Conservation (phyloP, 805 yeast genomes). For the Barnettozyma populi region DNA sequence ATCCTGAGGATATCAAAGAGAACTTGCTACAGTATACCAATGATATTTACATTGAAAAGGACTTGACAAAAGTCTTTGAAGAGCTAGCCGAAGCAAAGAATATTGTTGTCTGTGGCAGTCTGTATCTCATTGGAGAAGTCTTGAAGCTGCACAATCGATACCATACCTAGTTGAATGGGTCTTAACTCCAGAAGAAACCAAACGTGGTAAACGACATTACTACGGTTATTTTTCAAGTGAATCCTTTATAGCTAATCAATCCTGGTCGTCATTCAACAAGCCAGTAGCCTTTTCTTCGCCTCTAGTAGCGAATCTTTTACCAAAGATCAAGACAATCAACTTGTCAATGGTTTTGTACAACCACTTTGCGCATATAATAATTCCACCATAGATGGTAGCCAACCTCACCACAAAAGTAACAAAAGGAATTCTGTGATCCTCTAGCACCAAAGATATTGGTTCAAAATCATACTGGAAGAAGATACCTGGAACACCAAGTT, state of each 20-base stretch:
- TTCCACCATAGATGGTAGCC: slow-evolving; percentile 79
- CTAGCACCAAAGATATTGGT: slow-evolving; percentile 65
- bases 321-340: slow-evolving; percentile 44
- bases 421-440: slow-evolving; percentile 72
- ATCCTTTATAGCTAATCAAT: background rate
- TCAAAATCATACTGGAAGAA: slow-evolving; percentile 84
- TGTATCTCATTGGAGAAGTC: slow-evolving; percentile 60
- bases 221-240: too few species aligned
- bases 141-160: slow-evolving; percentile 31
- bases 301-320: slow-evolving; percentile 42
- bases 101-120: slow-evolving; percentile 62
- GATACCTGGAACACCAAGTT: slow-evolving; percentile 60
- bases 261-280: slow-evolving; percentile 15
- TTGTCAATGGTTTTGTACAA: slow-evolving; percentile 52
- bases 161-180: background rate
- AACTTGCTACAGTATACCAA: slow-evolving; percentile 24
- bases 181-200: too few species aligned
- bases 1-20: slow-evolving; percentile 22
- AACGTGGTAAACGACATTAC: too few species aligned
- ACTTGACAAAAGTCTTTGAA: slow-evolving; percentile 26
- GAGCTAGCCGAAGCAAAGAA: slow-evolving; percentile 16
- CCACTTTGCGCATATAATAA: slow-evolving; percentile 67
- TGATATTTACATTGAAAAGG: slow-evolving; percentile 23
- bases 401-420: slow-evolving; percentile 70
- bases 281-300: slow-evolving; percentile 19